Conservation (phyloP, 306 rosid genomes). For the Quercus mongolica region DNA sequence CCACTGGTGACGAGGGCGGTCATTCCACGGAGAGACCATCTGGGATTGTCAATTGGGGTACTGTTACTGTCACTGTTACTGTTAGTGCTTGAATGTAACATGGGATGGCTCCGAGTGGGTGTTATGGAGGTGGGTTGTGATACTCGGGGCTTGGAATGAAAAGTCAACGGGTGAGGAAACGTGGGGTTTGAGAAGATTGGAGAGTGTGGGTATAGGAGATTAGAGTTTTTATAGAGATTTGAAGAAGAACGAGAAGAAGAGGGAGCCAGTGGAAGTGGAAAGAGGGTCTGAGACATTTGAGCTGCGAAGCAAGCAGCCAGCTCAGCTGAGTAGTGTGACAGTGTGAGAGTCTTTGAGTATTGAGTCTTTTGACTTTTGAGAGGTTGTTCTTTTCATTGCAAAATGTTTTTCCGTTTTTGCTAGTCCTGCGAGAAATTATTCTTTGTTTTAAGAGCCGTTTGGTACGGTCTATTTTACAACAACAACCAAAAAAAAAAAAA, state of each 20-base stretch:
- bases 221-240: background rate
- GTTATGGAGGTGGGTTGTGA: slow-evolving; percentile 6
- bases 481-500: too few species aligned
- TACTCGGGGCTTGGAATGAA: slow-evolving; percentile 8
- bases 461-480: too few species aligned
- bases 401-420: too few species aligned
- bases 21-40: slow-evolving; percentile 62
- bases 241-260: slow-evolving; percentile 5
- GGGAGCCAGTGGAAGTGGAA: background rate
- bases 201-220: background rate
- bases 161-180: background rate
- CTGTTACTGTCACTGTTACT: background rate
- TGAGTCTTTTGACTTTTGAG: too few species aligned
- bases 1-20: slow-evolving; percentile 81
- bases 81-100: slow-evolving; percentile 7
- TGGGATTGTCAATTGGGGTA: slow-evolving; percentile 1
- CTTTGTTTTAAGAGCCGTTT: too few species aligned
- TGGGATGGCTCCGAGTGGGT: slow-evolving; percentile 19
- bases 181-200: slow-evolving; percentile 4
- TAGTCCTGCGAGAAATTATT: too few species aligned
- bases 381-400: too few species aligned
- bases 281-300: slow-evolving; percentile 16
- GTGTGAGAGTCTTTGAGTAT: background rate
- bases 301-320: background rate
- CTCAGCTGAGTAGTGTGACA: too few species aligned